Conservation (phyloP, 768 basidiomycete species). For the Rhizopogon vinicolor region DNA sequence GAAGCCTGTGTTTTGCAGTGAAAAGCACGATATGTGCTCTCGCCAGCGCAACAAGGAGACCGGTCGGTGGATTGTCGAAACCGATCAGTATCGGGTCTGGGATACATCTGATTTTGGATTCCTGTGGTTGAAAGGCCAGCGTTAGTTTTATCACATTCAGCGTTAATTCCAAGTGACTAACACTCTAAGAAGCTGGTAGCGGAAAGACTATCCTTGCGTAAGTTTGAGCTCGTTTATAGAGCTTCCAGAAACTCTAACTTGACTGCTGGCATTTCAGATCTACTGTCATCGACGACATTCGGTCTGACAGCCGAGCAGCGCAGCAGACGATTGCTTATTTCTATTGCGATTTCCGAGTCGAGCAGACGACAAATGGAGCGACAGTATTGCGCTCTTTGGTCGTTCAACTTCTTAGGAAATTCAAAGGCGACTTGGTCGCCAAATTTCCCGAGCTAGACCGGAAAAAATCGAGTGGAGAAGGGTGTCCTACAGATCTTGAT, state of each 20-base stretch:
- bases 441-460: background rate
- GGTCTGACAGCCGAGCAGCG: background rate
- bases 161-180: background rate
- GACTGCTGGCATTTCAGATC: background rate
- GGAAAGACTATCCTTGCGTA: background rate
- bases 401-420: conserved; percentile 8
- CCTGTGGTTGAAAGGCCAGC: background rate
- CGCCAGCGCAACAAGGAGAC: background rate
- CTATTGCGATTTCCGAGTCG: conserved; percentile 16
- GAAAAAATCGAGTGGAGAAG: background rate
- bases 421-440: background rate
- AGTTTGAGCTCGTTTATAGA: background rate
- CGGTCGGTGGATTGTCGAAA: background rate
- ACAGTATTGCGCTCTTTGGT: conserved; percentile 14
- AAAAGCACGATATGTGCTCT: background rate
- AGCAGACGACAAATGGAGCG: conserved; percentile 2
- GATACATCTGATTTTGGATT: background rate
- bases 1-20: background rate
- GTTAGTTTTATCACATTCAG: background rate
- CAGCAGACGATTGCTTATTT: conserved; percentile 8
- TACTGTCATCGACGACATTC: conserved; percentile 9
- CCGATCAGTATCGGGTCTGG: background rate
- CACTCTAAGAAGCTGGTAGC: background rate
- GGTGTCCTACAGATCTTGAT: background rate
- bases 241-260: no score